Conservation (phyloP, 352 stramenopile genomes). For the Phytophthora crassamura region DNA sequence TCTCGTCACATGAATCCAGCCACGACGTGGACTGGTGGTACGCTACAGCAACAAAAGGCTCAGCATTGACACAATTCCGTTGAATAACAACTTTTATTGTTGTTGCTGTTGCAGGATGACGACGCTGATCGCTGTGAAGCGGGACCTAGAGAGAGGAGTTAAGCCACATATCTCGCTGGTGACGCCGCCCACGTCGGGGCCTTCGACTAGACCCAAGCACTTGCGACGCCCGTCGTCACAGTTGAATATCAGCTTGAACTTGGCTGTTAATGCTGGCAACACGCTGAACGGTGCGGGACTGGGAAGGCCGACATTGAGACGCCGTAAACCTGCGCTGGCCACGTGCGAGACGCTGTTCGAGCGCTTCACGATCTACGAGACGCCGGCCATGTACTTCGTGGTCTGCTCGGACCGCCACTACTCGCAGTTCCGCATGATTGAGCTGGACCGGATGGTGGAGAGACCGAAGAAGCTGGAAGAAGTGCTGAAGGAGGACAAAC, state of each 20-base stretch:
- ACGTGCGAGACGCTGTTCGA: constrained; percentile 77
- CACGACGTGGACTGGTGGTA: constrained; percentile 91
- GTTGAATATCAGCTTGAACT: constrained; percentile 40
- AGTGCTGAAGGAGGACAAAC: constrained; percentile 73
- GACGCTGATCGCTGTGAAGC: constrained; percentile 78
- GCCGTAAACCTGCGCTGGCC: constrained; percentile 70
- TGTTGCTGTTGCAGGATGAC: constrained; percentile 65
- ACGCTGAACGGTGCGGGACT: constrained; percentile 20
- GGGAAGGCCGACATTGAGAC: constrained; percentile 49
- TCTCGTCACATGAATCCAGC: constrained; percentile 85
- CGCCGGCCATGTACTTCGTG: constrained; percentile 69
- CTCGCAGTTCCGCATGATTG: constrained; percentile 77
- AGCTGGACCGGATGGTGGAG: constrained; percentile 75
- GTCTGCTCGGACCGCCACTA: constrained; percentile 90
- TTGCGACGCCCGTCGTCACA: constrained; percentile 42
- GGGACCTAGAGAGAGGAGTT: constrained; percentile 70
- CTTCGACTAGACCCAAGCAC: constrained; percentile 35
- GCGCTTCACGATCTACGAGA: constrained; percentile 89
- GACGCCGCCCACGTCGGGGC: constrained; percentile 55
- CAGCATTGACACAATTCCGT: constrained; percentile 1
- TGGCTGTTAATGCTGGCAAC: constrained; percentile 26
- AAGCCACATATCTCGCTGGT: constrained; percentile 68
- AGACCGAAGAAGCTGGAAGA: constrained; percentile 55
- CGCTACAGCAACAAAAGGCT: neutral
- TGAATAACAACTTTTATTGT: neutral